These are phyloP conservation scores for Paramecium octaurelia DNA, from an alignment of 73 alveolate genomes.

Conservation along the genomic window DNA sequence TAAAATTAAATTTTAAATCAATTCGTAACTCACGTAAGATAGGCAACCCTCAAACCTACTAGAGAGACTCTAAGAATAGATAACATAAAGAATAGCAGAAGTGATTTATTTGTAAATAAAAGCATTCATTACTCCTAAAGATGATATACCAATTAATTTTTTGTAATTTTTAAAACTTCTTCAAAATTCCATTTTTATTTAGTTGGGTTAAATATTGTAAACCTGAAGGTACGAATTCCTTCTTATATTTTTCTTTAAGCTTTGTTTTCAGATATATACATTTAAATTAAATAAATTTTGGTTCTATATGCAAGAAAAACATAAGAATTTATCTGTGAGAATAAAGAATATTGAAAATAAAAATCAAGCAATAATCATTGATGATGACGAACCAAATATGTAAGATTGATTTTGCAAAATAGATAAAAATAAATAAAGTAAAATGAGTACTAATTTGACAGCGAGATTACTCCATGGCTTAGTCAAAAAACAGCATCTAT, in stretches of 20 bases:
- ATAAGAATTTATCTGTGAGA: background rate
- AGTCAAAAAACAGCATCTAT: conserved; percentile 28
- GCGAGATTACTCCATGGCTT: conserved; percentile 54
- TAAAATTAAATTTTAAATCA: background rate
- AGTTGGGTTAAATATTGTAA: too few species aligned
- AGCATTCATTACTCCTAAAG: background rate
- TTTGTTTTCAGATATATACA: too few species aligned
- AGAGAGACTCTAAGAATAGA: background rate
- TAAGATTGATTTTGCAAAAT: background rate
- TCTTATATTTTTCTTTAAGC: background rate
- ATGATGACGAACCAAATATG: conserved; percentile 45
- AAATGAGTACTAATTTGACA: background rate
- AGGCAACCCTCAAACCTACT: background rate
- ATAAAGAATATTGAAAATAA: background rate
- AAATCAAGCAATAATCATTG: background rate
- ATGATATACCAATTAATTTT: background rate
- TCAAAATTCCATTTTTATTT: too few species aligned
- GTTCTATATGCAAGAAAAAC: background rate
- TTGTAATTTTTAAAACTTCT: too few species aligned
- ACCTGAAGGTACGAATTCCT: too few species aligned
- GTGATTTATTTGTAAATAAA: too few species aligned
- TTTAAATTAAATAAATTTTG: background rate
- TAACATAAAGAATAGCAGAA: too few species aligned
- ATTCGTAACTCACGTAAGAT: too few species aligned
- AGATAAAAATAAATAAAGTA: background rate